Evolutionary conservation across 139 green algal species (phyloP).

Genomic region (Yamagishiella unicocca): DNA sequence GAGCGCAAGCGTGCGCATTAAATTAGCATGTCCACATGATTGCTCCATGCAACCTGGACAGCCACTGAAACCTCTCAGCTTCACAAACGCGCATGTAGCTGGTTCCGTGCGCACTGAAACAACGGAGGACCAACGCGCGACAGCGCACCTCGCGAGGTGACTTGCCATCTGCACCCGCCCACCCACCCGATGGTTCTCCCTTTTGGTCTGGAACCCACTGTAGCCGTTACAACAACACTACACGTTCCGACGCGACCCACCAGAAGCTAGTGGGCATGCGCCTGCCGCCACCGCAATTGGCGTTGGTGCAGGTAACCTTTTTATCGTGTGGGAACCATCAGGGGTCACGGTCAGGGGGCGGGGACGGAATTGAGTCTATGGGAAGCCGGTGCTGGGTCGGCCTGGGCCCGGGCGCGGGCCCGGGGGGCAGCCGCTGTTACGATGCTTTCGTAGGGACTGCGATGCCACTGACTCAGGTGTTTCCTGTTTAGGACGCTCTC

Average conservation of each 20-base stretch:
- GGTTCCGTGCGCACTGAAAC: background rate
- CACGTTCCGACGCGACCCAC: slow-evolving; percentile 45
- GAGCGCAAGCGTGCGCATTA: background rate
- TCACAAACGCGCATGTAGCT: background rate
- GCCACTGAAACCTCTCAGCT: background rate
- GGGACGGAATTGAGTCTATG: background rate
- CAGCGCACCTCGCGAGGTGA: too few species aligned
- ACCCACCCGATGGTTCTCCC: background rate
- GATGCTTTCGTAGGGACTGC: background rate
- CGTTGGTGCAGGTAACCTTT: slow-evolving; percentile 80
- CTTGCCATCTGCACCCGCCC: too few species aligned
- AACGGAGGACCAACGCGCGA: too few species aligned
- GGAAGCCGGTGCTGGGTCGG: background rate
- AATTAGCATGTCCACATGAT: background rate
- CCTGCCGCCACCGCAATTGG: slow-evolving; percentile 67
- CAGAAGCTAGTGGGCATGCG: slow-evolving; percentile 81
- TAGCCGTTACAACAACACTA: background rate
- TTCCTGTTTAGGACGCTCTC: background rate
- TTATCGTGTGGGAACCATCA: too few species aligned
- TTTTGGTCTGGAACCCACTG: background rate
- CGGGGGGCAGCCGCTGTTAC: background rate
- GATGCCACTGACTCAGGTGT: background rate
- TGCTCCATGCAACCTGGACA: background rate
- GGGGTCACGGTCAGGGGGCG: too few species aligned
- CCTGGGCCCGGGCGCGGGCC: background rate